phyloP scores from a whole-genome alignment of 331 rosid species.

The Malus hybrid region DNA sequence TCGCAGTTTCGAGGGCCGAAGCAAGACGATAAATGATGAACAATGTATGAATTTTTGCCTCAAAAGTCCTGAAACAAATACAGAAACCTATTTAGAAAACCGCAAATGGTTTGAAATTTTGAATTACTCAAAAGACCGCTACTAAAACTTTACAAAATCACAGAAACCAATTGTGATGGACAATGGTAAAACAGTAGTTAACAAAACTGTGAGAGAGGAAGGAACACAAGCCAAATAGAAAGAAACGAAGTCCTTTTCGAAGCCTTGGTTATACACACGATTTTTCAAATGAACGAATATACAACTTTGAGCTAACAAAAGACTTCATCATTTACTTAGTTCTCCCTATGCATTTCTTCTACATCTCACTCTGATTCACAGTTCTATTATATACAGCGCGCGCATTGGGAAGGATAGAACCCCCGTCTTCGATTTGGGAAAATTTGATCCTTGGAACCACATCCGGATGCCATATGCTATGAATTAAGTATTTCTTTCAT shows the following conservation, averaged over 20 bases:
- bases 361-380: background rate
- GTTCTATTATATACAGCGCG: slow-evolving; percentile 30
- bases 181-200: slow-evolving; percentile 28
- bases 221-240: slow-evolving; percentile 20
- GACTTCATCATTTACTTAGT: slow-evolving; percentile 7
- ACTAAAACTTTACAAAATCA: slow-evolving; percentile 30
- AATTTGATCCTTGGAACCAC: background rate
- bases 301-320: background rate
- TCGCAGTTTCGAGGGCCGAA: background rate
- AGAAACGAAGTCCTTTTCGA: slow-evolving; percentile 16
- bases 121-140: slow-evolving; percentile 12
- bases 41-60: background rate
- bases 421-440: background rate
- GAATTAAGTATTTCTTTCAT: background rate
- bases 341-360: slow-evolving; percentile 3
- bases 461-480: background rate
- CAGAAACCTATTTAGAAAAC: background rate
- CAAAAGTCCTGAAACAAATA: background rate
- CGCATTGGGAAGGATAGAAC: background rate
- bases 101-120: slow-evolving; percentile 1
- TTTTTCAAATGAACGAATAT: slow-evolving; percentile 1
- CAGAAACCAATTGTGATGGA: slow-evolving; percentile 13
- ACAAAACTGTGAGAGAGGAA: slow-evolving; percentile 43
- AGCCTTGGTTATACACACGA: slow-evolving; percentile 11
- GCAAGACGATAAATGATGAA: background rate